Conservation (phyloP, 331 rosid species). For the Erythrophleum ivorense region DNA sequence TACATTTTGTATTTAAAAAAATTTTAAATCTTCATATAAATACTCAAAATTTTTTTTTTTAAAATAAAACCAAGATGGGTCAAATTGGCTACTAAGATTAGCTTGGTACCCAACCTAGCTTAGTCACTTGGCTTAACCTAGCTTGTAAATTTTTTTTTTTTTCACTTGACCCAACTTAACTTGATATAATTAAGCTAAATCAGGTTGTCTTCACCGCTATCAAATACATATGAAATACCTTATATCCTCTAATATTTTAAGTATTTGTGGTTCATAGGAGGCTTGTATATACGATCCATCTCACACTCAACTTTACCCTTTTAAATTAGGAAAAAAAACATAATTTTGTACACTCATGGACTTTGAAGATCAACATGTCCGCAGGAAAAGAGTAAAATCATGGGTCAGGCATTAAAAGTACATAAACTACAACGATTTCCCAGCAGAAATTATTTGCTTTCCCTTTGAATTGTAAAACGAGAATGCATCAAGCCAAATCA, state of each 20-base stretch:
- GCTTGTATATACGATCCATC: not conserved
- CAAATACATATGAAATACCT: too few relatives aligned
- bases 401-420: not conserved
- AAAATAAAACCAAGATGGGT: not conserved
- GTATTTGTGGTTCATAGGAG: too few relatives aligned
- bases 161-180: too few relatives aligned
- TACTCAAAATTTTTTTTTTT: not conserved
- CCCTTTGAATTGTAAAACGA: not conserved
- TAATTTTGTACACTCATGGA: not conserved
- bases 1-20: not conserved
- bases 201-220: too few relatives aligned
- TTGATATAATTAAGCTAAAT: too few relatives aligned
- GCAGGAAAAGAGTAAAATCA: not conserved
- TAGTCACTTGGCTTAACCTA: too few relatives aligned
- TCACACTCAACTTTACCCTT: not conserved
- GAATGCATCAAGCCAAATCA: constrained; percentile 24
- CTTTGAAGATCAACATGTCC: not conserved
- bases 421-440: constrained; percentile 24
- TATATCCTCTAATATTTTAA: too few relatives aligned
- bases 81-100: not conserved
- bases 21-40: not conserved
- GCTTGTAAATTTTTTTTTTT: too few relatives aligned
- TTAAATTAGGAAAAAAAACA: not conserved
- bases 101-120: too few relatives aligned
- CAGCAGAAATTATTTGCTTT: constrained; percentile 22